These are phyloP conservation scores for Lotmaria passim DNA, from an alignment of 208 protist genomes.

Conservation along the genomic window DNA sequence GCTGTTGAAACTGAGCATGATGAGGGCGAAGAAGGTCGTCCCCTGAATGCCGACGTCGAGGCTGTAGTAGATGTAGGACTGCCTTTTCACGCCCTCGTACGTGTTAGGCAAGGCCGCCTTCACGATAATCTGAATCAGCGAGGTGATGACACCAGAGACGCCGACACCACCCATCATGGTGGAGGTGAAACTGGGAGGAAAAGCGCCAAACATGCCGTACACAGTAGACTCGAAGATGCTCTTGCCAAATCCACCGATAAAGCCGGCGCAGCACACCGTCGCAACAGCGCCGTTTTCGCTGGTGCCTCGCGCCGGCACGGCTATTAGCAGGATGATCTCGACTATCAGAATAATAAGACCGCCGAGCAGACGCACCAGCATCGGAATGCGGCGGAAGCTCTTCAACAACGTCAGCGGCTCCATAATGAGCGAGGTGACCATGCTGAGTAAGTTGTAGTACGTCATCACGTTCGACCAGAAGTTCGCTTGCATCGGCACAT, in stretches of 20 bases:
- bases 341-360: conserved; percentile 49
- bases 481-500: conserved; percentile 30
- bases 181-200: conserved; percentile 64
- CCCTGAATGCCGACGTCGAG: conserved; percentile 47
- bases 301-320: conserved; percentile 51
- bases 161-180: conserved; percentile 75
- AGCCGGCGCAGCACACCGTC: conserved; percentile 40
- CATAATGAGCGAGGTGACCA: conserved; percentile 49
- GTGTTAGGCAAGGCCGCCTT: conserved; percentile 45
- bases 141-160: no score
- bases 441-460: conserved; percentile 64
- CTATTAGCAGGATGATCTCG: conserved; percentile 58
- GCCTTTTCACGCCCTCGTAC: conserved; percentile 42
- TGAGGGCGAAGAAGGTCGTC: conserved; percentile 41
- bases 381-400: conserved; percentile 45
- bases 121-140: no score
- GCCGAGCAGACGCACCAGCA: conserved; percentile 46
- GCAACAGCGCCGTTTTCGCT: conserved; percentile 45
- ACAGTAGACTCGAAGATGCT: conserved; percentile 74
- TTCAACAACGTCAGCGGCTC: conserved; percentile 60
- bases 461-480: conserved; percentile 75
- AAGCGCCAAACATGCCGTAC: conserved; percentile 73
- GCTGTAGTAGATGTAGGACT: conserved; percentile 65
- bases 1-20: conserved; percentile 49
- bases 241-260: conserved; percentile 54